These are phyloP conservation scores for Amanita exitialis DNA, from an alignment of 768 basidiomycete species.

Conservation along the genomic window DNA sequence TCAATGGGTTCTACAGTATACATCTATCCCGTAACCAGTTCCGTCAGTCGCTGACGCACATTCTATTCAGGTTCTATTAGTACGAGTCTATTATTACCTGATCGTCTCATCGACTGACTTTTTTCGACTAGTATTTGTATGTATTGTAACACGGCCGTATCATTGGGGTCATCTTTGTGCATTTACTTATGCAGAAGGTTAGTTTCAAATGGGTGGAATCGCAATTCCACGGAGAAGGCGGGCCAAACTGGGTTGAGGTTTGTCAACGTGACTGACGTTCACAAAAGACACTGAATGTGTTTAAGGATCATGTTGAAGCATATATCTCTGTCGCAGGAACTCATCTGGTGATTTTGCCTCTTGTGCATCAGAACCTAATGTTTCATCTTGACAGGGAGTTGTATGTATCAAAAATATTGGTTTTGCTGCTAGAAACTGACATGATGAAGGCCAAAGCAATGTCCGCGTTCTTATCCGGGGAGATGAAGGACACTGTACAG, in stretches of 20 bases:
- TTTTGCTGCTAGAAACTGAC: not conserved
- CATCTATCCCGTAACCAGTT: slow-evolving; percentile 4
- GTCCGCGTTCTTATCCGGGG: slow-evolving; percentile 90
- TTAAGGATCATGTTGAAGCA: slow-evolving; percentile 74
- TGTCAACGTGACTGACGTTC: slow-evolving; percentile 6
- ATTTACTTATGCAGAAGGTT: not conserved
- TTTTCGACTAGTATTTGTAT: slow-evolving; percentile 69
- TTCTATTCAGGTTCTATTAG: slow-evolving; percentile 34
- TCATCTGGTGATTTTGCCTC: slow-evolving; percentile 48
- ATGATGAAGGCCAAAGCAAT: slow-evolving; percentile 73
- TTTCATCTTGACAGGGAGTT: slow-evolving; percentile 44
- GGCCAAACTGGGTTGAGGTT: slow-evolving; percentile 87
- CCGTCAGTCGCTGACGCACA: not conserved
- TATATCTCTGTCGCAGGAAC: slow-evolving; percentile 83
- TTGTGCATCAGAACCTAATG: not conserved
- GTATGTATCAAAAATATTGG: slow-evolving; percentile 29
- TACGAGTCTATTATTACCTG: slow-evolving; percentile 18
- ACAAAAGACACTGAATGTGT: slow-evolving; percentile 3
- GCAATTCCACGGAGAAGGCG: slow-evolving; percentile 69
- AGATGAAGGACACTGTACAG: slow-evolving; percentile 90
- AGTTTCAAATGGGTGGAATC: slow-evolving; percentile 98
- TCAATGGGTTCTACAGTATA: slow-evolving; percentile 79
- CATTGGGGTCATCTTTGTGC: not conserved
- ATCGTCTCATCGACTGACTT: slow-evolving; percentile 1
- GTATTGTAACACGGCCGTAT: slow-evolving; percentile 16